These are phyloP conservation scores for Geopyxis carbonaria DNA, from an alignment of 495 filamentous ascomycete species.

Conservation along the genomic window DNA sequence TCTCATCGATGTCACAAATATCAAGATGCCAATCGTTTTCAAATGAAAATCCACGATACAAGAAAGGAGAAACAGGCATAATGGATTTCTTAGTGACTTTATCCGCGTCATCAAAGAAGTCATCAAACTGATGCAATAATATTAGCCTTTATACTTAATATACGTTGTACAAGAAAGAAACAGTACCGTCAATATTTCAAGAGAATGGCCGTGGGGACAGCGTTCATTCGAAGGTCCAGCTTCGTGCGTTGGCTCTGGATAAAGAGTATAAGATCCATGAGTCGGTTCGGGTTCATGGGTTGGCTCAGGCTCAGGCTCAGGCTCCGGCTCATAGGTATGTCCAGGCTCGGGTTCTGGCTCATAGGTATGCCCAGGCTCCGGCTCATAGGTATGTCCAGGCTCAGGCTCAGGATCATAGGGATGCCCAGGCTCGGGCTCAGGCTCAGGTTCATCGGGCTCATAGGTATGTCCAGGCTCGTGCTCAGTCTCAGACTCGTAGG, in stretches of 20 bases:
- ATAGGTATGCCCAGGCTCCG: neutral
- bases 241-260: neutral
- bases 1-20: neutral
- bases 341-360: neutral
- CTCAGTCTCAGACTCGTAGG: neutral
- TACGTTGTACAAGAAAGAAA: neutral
- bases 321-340: neutral
- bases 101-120: neutral
- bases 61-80: neutral
- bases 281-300: neutral
- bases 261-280: no score
- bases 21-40: slow-evolving; percentile 2
- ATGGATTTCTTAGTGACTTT: neutral
- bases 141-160: neutral
- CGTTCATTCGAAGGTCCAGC: neutral
- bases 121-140: neutral
- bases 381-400: neutral
- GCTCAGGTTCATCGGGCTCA: neutral
- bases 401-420: no score
- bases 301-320: slow-evolving; percentile 1
- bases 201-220: neutral
- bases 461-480: no score
- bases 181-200: neutral
- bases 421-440: neutral
- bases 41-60: slow-evolving; percentile 1